Percentiles rank a stretch among this genome's conserved stretches.
These are phyloP conservation scores for Inonotus obliquus DNA, from an alignment of 1,284 basidiomycete genomes.

Conservation along the genomic window DNA sequence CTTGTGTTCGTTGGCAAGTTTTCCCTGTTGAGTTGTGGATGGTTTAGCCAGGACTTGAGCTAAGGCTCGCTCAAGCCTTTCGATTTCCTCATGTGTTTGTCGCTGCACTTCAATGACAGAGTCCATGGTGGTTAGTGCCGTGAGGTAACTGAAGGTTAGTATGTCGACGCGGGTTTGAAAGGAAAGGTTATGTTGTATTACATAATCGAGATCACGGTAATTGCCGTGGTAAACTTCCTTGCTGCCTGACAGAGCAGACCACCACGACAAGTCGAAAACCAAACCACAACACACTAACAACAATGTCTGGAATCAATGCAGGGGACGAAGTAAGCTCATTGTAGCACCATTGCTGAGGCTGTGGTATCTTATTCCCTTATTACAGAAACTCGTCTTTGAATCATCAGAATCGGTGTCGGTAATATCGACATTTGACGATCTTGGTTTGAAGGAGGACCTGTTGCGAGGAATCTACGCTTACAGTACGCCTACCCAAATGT, in stretches of 20 bases:
- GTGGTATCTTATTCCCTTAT: background rate
- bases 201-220: background rate
- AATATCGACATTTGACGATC: slow-evolving; percentile 85
- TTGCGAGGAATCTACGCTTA: slow-evolving; percentile 98
- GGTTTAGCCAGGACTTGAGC: slow-evolving; percentile 67
- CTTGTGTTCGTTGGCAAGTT: slow-evolving; percentile 81
- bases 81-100: slow-evolving; percentile 92
- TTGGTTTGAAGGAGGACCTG: slow-evolving; percentile 93
- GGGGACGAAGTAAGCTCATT: slow-evolving; percentile 19
- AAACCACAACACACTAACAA: background rate
- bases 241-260: no score
- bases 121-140: slow-evolving; percentile 55
- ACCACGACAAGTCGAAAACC: no score
- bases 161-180: no score
- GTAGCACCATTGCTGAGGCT: background rate
- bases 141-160: slow-evolving; percentile 3
- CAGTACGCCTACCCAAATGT: slow-evolving; percentile 54
- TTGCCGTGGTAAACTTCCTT: background rate
- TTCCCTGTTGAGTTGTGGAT: slow-evolving; percentile 54
- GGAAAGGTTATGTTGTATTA: background rate
- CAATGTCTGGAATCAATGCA: slow-evolving; percentile 29
- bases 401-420: slow-evolving; percentile 93
- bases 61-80: slow-evolving; percentile 78
- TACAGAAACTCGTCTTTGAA: slow-evolving; percentile 92
- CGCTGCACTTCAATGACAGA: slow-evolving; percentile 90